Base-by-base conservation (phyloP, 163 green algal species). In the Prototheca cutis region DNA sequence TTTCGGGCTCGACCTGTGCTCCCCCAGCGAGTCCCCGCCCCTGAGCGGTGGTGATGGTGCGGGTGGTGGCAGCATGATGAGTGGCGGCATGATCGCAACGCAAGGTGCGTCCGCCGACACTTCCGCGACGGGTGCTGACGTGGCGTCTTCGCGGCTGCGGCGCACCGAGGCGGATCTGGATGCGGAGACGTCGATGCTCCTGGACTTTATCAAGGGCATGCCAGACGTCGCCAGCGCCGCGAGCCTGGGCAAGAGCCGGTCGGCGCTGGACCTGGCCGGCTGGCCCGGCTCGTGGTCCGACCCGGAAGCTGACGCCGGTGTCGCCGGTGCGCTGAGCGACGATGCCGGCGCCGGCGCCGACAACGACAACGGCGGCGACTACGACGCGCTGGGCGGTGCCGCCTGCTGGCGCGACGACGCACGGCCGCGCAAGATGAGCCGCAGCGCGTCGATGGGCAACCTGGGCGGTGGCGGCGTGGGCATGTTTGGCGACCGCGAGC, bases 401-500 rank as follows among this genome's bases (percentile, higher is more conserved):
- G n/a, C n/a, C n/a, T n/a, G n/a, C n/a, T n/a, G n/a, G n/a, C n/a
- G n/a, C n/a, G n/a, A n/a, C n/a, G n/a, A n/a, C n/a, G n/a, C n/a
- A n/a, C 60, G 67, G 15, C 67, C 67, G 8, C 33, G 48, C 21
- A 75, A 75, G 53, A 64, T 75, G 23, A 55, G 33, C 48, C 66
- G 66, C 48, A 62, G 39, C 33, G 65, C 67, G 55, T 65, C 49
- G 3, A 60, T 62, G 36, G 40, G 21, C 19, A 39, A 69, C 29
- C 60, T 74, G 33, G 59, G 55, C 4, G 32, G 19, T 4, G 40
- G n/a, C 40, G 8, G 39, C 39, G 53, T 27, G 51, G 62, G 62
- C 40, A 27, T 39, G 21, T 19, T 6, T 5, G 39, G 53, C 53
- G 21, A 53, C 23, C 47, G 15, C 3, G 2, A 29, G 13, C 36